A percentile compares a stretch with the other conserved stretches of the same genome.
Evolutionary conservation across 1,139 yeast species (phyloP).

Genomic region (Lipomyces yarrowii): DNA sequence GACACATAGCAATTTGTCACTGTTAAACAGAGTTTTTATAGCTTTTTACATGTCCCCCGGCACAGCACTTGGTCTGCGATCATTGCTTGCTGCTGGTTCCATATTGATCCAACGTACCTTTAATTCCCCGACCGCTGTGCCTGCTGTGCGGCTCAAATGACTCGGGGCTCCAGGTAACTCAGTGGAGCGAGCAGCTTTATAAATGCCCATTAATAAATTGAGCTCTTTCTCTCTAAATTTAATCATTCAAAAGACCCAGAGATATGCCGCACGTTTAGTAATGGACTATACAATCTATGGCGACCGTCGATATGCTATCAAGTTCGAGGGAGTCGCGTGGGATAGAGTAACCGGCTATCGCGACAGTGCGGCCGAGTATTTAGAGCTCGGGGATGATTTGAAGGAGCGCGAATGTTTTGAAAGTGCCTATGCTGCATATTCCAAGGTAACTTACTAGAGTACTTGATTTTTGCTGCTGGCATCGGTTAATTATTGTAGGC

Average conservation of each 20-base stretch:
- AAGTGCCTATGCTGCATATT: constrained; percentile 13
- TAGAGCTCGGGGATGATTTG: not conserved
- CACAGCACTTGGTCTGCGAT: not conserved
- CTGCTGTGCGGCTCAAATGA: no score
- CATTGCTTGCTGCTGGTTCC: not conserved
- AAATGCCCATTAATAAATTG: no score
- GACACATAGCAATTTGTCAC: not conserved
- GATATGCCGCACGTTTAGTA: not conserved
- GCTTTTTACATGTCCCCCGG: not conserved
- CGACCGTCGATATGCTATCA: not conserved
- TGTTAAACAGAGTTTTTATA: not conserved
- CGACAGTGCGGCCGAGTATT: not conserved
- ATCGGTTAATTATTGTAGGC: not conserved
- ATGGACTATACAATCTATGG: not conserved
- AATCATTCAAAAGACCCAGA: not conserved
- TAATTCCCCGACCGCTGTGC: no score
- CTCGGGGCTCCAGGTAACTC: no score
- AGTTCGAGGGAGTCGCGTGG: not conserved
- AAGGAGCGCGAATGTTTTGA: constrained; percentile 1
- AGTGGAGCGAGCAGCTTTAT: no score
- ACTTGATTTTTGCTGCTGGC: not conserved
- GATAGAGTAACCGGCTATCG: not conserved
- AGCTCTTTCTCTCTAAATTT: not conserved
- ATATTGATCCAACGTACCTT: no score
- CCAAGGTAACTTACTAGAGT: constrained; percentile 5